These are phyloP conservation scores for Termitomyces sp. DNA, from an alignment of 768 basidiomycete genomes.

Conservation along the genomic window DNA sequence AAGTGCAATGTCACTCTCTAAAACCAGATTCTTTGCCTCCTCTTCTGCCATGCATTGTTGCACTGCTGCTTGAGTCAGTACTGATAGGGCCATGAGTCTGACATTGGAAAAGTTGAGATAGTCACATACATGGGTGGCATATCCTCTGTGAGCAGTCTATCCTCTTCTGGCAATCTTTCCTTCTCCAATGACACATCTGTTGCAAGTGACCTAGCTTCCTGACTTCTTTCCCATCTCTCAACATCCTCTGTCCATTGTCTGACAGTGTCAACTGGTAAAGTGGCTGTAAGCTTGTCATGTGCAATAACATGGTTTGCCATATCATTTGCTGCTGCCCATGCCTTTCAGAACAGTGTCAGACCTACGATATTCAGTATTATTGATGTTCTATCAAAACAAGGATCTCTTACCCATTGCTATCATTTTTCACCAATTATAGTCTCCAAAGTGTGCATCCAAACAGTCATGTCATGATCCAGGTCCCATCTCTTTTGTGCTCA, in stretches of 20 bases:
- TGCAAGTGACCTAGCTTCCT: no score
- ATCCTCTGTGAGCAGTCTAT: not conserved
- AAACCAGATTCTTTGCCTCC: conserved; percentile 13
- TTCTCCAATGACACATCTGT: no score
- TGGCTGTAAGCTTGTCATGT: conserved; percentile 1
- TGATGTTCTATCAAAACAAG: not conserved
- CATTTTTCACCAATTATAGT: not conserved
- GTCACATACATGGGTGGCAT: not conserved
- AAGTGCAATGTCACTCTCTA: conserved; percentile 9
- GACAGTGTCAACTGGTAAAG: not conserved
- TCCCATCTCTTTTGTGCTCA: conserved; percentile 1
- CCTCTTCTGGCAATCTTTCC: no score
- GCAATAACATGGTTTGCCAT: conserved; percentile 3
- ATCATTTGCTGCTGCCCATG: conserved; percentile 3
- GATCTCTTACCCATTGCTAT: not conserved
- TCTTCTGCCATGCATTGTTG: conserved; percentile 6
- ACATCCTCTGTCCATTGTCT: conserved; percentile 2
- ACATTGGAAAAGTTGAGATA: not conserved
- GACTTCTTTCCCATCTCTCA: conserved; percentile 8
- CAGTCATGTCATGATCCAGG: not conserved
- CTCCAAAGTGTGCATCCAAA: not conserved
- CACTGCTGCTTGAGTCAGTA: conserved; percentile 6
- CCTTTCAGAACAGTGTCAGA: not conserved
- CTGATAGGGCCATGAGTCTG: not conserved
- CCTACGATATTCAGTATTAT: not conserved